Evolutionary conservation across 371 early-diverging fungal species (phyloP), one percentile per base, ranked within the genome.

Genomic region (Syncephalastrum monosporum): DNA sequence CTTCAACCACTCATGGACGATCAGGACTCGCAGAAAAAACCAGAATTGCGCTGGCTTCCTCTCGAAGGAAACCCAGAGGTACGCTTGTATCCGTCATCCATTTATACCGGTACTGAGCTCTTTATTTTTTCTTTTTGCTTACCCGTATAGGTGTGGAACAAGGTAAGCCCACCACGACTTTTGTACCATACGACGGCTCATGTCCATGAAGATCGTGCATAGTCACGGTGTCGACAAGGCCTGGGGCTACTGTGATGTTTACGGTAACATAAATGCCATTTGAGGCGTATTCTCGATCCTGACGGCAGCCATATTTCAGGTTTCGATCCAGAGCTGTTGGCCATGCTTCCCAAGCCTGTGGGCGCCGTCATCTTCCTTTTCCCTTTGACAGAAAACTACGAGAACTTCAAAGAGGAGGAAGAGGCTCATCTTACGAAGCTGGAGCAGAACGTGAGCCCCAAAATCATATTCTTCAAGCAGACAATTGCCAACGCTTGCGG

Each of bases 401-500:
- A 88, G 50, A 71, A 67, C 16, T 81, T 67, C 55, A 64, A 83
- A 46, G 67, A 75, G 25, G 68, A 75, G 49, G 85, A 91, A 55
- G 79, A 78, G 54, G 69, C 72, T 16, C 71, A 69, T 17, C 67
- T 88, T 21, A 65, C 68, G 42, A 62, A 71, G 50, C 53, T 69
- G 24, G 87, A 86, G 44, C 85, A 82, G 52, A 66, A 53, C n/a
- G 74, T 72, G 53, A 82, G 81, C 50, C 79, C 81, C 24, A 69
- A 89, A 21, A 63, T 92, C 6, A 79, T 88, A 46, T 96, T 91
- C 59, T 86, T 89, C 56, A 82, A 81, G 24, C 96, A 97, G 71
- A 95, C 95, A 2, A 96, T 96, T 47, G 68, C 77, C 46, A 96
- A 97, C 67, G 96, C 97, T 2, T 97, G 98, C 61, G 93, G 94